These are phyloP conservation scores for Myxozyma mucilagina DNA, from an alignment of 805 yeast genomes.

Conservation along the genomic window DNA sequence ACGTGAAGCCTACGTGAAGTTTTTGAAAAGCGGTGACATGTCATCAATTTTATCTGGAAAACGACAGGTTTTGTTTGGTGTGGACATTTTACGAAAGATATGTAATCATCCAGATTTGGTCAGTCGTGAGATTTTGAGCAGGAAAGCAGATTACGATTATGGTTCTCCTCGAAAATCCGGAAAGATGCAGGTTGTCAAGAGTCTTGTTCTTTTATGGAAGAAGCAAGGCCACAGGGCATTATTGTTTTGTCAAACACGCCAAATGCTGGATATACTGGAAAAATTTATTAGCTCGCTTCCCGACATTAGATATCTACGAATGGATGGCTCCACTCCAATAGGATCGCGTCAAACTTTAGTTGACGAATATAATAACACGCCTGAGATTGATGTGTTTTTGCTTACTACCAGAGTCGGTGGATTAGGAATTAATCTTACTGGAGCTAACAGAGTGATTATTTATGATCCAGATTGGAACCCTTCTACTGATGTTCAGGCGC, in stretches of 20 bases:
- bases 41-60: constrained; percentile 70
- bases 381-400: constrained; percentile 62
- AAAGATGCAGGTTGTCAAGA: constrained; percentile 83
- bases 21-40: constrained; percentile 74
- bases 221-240: constrained; percentile 74
- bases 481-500: constrained; percentile 92
- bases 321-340: constrained; percentile 94
- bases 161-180: constrained; percentile 66
- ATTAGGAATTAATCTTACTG: constrained; percentile 87
- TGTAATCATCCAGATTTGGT: constrained; percentile 95
- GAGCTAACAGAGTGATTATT: constrained; percentile 91
- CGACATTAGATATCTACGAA: constrained; percentile 60
- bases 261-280: constrained; percentile 88
- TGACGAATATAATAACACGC: constrained; percentile 71
- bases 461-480: constrained; percentile 99
- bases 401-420: constrained; percentile 97
- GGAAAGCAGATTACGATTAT: constrained; percentile 39
- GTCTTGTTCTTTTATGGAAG: constrained; percentile 73
- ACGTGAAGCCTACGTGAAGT: constrained; percentile 68
- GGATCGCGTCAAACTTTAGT: constrained; percentile 74
- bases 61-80: constrained; percentile 82
- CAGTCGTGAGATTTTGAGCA: constrained; percentile 44
- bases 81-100: constrained; percentile 83
- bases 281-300: constrained; percentile 51
- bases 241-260: constrained; percentile 88